Evolutionary conservation across 345 rosid genomes (phyloP), one percentile per base, ranked within the genome.

Genomic region (Melaleuca quinquenervia): DNA sequence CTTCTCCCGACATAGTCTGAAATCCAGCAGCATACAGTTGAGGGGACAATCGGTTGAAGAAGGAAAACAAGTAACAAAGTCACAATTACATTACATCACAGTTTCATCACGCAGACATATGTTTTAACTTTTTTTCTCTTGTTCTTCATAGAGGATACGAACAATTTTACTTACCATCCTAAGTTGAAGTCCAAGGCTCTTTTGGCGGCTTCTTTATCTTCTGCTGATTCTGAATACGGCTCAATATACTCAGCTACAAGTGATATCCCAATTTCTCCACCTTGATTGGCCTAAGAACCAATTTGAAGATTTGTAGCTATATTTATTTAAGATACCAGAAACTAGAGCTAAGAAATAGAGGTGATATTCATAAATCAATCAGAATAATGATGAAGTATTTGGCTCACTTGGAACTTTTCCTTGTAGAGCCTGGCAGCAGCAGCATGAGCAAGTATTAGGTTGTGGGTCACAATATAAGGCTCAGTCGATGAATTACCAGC

Each of bases 401-500:
- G 44, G 76, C 76, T 64, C 45, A 64, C 90, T 86, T 87, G 92
- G 88, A 84, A 91, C 26, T 86, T 87, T 1, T 87, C 52, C 51
- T 56, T 90, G 86, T 92, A 92, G 78, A 91, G 93, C 64, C 64
- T 52, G 9, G 82, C 94, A 32, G 90, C 82, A 70, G 88, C 84
- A 5, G 91, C 90, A 49, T 92, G 94, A 41, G 94, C 86, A 24
- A 92, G 86, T 48, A 92, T 88, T 82, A 90, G n/a, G 82, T 91
- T 54, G 82, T 92, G 93, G 3, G 86, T 84, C 18, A 84, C 93
- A 26, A 87, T 74, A 70, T 91, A 92, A 36, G 94, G 94, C 82
- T 92, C 92, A 0, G 90, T 90, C 44, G 85, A 84, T 24, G 93
- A 91, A 62, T 91, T 85, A 29, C 90, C 90, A n/a, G 53, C 83